Evolutionary conservation across 1,284 basidiomycete genomes (phyloP).

Genomic region (Kalmanozyma brasiliensis): DNA sequence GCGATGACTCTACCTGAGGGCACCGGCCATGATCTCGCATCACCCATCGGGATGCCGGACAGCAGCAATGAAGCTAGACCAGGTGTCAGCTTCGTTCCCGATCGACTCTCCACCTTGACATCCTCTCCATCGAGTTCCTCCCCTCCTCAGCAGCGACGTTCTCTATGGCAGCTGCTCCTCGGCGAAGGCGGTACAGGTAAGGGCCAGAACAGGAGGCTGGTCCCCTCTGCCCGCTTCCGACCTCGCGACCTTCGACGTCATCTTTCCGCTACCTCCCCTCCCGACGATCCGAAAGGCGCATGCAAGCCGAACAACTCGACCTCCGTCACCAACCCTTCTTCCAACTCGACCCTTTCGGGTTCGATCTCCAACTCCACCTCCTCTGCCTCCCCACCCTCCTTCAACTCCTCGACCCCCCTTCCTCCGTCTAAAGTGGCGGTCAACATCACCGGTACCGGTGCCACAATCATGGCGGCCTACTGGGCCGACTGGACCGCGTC

Average conservation of each 20-base stretch:
- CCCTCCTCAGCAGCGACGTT: too few relatives aligned
- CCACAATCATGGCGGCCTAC: slow-evolving; percentile 53
- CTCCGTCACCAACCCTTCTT: slow-evolving; percentile 5
- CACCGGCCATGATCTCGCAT: neutral
- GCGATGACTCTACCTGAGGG: slow-evolving; percentile 8
- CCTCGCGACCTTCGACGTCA: slow-evolving; percentile 4
- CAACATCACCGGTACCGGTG: slow-evolving; percentile 2
- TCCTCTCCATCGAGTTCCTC: too few relatives aligned
- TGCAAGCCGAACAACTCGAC: slow-evolving; percentile 23
- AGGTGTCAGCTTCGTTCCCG: slow-evolving; percentile 11
- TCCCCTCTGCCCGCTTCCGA: slow-evolving; percentile 29
- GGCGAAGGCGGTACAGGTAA: neutral
- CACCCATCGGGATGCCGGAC: neutral
- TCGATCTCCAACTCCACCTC: slow-evolving; percentile 5
- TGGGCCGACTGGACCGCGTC: slow-evolving; percentile 55
- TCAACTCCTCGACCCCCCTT: too few relatives aligned
- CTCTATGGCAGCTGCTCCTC: slow-evolving; percentile 31
- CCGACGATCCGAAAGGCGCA: slow-evolving; percentile 10
- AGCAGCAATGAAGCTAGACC: neutral
- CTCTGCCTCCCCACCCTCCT: neutral
- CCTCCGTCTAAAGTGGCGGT: too few relatives aligned
- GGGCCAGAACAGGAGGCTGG: slow-evolving; percentile 42
- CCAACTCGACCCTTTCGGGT: neutral
- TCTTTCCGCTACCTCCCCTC: neutral
- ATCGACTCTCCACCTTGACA: slow-evolving; percentile 4